Evolutionary conservation across 192 early-diverging fungal species (phyloP).

Genomic region (Entomortierella beljakovae): DNA sequence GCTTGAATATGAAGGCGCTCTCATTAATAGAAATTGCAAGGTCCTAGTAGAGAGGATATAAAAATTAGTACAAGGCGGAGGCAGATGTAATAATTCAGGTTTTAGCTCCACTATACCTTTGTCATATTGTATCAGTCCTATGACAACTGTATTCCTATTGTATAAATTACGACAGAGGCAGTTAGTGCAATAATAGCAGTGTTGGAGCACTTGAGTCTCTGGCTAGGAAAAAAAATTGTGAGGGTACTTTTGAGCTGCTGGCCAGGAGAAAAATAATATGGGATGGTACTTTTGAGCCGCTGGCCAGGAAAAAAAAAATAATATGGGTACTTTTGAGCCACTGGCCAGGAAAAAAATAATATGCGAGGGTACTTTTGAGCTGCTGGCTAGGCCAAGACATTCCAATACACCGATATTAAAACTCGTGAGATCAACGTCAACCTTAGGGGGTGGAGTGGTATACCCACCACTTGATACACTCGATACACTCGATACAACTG

Average conservation of each 20-base stretch:
- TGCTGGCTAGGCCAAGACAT: no score
- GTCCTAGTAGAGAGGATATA: background rate
- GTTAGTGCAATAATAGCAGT: background rate
- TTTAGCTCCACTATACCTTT: background rate
- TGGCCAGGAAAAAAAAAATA: no score
- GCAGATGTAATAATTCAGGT: no score
- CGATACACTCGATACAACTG: no score
- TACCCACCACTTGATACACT: no score
- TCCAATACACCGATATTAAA: no score
- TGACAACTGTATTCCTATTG: background rate
- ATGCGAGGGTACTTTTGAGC: background rate
- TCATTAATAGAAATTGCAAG: background rate
- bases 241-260: background rate
- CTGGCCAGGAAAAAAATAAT: background rate
- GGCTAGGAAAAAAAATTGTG: background rate
- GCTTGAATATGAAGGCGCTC: background rate
- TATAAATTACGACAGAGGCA: background rate
- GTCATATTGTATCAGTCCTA: background rate
- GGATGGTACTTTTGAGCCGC: background rate
- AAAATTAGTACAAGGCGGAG: no score
- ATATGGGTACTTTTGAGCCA: background rate
- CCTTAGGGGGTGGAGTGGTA: no score
- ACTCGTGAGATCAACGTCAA: no score
- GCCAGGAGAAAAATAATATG: background rate
- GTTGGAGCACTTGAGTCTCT: no score